These are phyloP conservation scores for Solanum habrochaites DNA, from an alignment of 257 asterid genomes.

Conservation along the genomic window DNA sequence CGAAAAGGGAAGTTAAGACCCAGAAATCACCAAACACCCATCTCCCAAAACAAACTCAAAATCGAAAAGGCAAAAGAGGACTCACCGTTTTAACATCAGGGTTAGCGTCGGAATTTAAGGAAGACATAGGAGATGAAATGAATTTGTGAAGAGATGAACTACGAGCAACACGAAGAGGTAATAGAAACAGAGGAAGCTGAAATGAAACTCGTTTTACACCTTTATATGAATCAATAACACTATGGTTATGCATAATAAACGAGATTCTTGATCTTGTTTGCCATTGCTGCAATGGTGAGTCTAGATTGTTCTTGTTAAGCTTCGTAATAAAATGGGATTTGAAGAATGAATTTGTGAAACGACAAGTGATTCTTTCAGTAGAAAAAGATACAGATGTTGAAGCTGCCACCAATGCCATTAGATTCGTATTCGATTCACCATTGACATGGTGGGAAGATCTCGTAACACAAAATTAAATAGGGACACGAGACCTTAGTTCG, in stretches of 20 bases:
- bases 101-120: constrained; percentile 5
- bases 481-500: too few species aligned
- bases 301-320: neutral
- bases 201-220: neutral
- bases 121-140: constrained; percentile 17
- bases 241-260: neutral
- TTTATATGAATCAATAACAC: neutral
- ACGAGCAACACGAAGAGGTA: neutral
- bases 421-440: neutral
- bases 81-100: constrained; percentile 46
- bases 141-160: constrained; percentile 16
- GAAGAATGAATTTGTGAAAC: neutral
- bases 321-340: neutral
- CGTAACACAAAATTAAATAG: too few species aligned
- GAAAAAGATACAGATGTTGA: neutral
- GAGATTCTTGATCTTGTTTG: neutral
- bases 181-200: constrained; percentile 4
- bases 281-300: neutral
- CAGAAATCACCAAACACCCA: neutral
- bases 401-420: neutral
- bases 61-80: neutral
- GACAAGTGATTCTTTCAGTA: neutral
- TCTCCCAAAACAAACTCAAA: neutral
- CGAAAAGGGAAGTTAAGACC: neutral
- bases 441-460: too few species aligned